Percentiles rank a stretch among this genome's conserved stretches.
These are phyloP conservation scores for Fusarium sp. DNA, from an alignment of 2,329 filamentous ascomycete genomes.

Conservation along the genomic window DNA sequence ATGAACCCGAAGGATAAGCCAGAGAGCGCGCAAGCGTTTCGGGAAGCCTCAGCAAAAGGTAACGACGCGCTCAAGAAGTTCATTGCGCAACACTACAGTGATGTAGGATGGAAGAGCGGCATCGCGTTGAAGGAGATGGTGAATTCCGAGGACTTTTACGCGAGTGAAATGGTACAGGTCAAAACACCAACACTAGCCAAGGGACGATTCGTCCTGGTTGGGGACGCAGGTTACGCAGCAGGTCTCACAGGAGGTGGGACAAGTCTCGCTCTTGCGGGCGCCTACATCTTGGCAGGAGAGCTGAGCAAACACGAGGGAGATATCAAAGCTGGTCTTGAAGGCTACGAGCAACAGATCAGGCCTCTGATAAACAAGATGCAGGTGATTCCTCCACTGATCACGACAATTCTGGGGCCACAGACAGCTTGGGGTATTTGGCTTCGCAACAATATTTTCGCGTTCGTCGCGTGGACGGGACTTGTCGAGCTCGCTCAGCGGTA, in stretches of 20 bases:
- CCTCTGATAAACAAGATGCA: conserved; percentile 53
- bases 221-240: conserved; percentile 60
- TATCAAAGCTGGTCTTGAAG: conserved; percentile 45
- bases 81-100: conserved; percentile 51
- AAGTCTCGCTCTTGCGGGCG: conserved; percentile 54
- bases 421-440: conserved; percentile 56
- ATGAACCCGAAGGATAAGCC: conserved; percentile 44
- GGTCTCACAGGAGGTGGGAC: conserved; percentile 59
- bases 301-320: conserved; percentile 43
- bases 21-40: conserved; percentile 48
- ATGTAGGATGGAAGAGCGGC: conserved; percentile 56
- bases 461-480: conserved; percentile 51
- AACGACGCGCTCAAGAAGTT: conserved; percentile 46
- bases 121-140: conserved; percentile 49
- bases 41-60: conserved; percentile 48
- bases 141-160: conserved; percentile 56
- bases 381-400: conserved; percentile 46
- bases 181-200: conserved; percentile 50
- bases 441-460: conserved; percentile 52
- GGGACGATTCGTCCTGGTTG: conserved; percentile 58
- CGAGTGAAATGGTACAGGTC: conserved; percentile 55
- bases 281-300: conserved; percentile 62
- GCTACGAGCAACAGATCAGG: conserved; percentile 54
- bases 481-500: conserved; percentile 37
- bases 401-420: conserved; percentile 53